Conservation (phyloP, 768 basidiomycete genomes). For the Asterophora parasitica region DNA sequence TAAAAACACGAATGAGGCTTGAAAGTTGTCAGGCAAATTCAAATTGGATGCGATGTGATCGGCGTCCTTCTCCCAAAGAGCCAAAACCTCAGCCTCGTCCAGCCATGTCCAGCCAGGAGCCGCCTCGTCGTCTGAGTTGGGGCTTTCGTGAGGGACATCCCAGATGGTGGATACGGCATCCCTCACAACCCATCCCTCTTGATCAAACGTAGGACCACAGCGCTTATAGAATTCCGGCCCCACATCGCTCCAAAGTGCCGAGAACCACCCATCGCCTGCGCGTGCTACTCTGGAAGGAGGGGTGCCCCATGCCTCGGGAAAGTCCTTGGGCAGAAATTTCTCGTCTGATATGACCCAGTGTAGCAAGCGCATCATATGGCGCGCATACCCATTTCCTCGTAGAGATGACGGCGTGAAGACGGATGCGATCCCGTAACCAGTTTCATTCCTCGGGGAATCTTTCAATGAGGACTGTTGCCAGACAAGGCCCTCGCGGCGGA, state of each 20-base stretch:
- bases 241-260: slow-evolving; percentile 50
- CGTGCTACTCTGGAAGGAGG: slow-evolving; percentile 32
- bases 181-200: slow-evolving; percentile 41
- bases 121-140: neutral
- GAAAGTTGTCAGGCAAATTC: neutral
- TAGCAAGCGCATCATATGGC: slow-evolving; percentile 60
- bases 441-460: slow-evolving; percentile 24
- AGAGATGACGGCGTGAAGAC: slow-evolving; percentile 51
- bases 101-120: slow-evolving; percentile 29
- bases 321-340: slow-evolving; percentile 16
- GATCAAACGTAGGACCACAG: slow-evolving; percentile 30
- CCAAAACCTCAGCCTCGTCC: slow-evolving; percentile 27
- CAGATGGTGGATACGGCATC: slow-evolving; percentile 36
- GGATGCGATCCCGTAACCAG: slow-evolving; percentile 49
- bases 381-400: slow-evolving; percentile 52
- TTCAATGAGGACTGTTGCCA: slow-evolving; percentile 11
- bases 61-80: slow-evolving; percentile 38
- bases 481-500: slow-evolving; percentile 28
- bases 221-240: slow-evolving; percentile 40
- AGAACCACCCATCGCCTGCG: slow-evolving; percentile 39
- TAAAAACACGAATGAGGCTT: slow-evolving; percentile 34
- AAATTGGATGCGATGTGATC: slow-evolving; percentile 21
- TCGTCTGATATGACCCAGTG: slow-evolving; percentile 48
- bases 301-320: slow-evolving; percentile 38
- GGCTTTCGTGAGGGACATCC: slow-evolving; percentile 20